phyloP scores from a whole-genome alignment of 164 flowering plant species.

The Stephania yunnanensis region DNA sequence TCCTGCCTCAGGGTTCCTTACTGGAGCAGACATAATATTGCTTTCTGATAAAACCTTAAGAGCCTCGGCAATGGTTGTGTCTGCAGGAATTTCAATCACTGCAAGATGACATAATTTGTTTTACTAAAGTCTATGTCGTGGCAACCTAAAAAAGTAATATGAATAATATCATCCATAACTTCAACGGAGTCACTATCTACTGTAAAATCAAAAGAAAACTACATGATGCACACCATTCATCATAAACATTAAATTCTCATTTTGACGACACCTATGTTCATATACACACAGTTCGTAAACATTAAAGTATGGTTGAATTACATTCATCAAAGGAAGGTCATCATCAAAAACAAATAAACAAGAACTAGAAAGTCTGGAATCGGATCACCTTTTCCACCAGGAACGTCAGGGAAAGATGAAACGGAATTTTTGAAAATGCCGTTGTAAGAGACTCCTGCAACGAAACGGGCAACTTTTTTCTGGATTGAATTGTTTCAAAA shows the following conservation, averaged over 20 bases:
- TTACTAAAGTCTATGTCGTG: neutral
- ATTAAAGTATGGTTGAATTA: neutral
- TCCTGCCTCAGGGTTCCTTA: conserved; percentile 45
- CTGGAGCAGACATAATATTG: conserved; percentile 86
- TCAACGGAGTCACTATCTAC: too few species aligned
- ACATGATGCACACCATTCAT: too few species aligned
- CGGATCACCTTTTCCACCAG: conserved; percentile 65
- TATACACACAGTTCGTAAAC: too few species aligned
- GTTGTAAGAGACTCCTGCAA: conserved; percentile 61
- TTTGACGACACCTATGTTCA: too few species aligned
- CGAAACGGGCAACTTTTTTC: conserved; percentile 63
- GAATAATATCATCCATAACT: too few species aligned
- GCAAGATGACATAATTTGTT: conserved; percentile 4
- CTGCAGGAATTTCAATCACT: conserved; percentile 88
- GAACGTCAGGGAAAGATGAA: conserved; percentile 73
- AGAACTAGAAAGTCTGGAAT: neutral
- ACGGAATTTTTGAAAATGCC: conserved; percentile 71
- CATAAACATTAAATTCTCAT: too few species aligned
- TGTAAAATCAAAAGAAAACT: too few species aligned
- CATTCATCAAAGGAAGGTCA: neutral
- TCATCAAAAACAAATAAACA: neutral
- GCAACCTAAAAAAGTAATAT: too few species aligned
- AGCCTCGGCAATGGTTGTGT: conserved; percentile 62
- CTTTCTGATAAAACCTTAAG: conserved; percentile 59
- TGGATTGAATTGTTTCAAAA: conserved; percentile 63